Evolutionary conservation across 305 asterid genomes (phyloP).

Genomic region (Stenogyne calaminthoides): DNA sequence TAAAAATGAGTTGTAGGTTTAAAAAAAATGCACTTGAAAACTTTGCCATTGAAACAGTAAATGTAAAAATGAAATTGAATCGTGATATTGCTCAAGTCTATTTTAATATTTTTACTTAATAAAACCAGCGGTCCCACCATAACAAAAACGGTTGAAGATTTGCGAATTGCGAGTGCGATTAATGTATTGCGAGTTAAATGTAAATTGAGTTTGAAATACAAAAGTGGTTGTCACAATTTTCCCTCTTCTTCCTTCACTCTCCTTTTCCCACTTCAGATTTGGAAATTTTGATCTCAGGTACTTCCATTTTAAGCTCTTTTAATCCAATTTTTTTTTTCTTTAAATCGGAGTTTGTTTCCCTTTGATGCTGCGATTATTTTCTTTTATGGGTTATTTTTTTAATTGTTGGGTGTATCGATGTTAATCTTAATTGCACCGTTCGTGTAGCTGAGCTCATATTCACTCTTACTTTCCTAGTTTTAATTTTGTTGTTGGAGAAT

Average conservation of each 20-base stretch:
- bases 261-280: background rate
- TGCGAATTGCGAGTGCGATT: too few species aligned
- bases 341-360: background rate
- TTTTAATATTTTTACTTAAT: too few species aligned
- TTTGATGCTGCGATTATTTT: background rate
- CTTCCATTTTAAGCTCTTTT: background rate
- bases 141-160: too few species aligned
- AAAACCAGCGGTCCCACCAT: too few species aligned
- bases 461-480: background rate
- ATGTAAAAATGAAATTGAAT: too few species aligned
- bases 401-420: background rate
- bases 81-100: too few species aligned
- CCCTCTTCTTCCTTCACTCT: slow-evolving; percentile 11
- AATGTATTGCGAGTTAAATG: background rate
- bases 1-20: too few species aligned
- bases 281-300: slow-evolving; percentile 11
- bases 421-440: slow-evolving; percentile 19
- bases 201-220: background rate
- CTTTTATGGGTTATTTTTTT: background rate
- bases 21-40: too few species aligned
- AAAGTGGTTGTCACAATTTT: slow-evolving; percentile 7
- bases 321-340: background rate
- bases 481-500: background rate
- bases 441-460: slow-evolving; percentile 13
- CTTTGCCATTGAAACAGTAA: too few species aligned